Evolutionary conservation across 352 stramenopile species (phyloP).

Genomic region (Pythium brachiatum): DNA sequence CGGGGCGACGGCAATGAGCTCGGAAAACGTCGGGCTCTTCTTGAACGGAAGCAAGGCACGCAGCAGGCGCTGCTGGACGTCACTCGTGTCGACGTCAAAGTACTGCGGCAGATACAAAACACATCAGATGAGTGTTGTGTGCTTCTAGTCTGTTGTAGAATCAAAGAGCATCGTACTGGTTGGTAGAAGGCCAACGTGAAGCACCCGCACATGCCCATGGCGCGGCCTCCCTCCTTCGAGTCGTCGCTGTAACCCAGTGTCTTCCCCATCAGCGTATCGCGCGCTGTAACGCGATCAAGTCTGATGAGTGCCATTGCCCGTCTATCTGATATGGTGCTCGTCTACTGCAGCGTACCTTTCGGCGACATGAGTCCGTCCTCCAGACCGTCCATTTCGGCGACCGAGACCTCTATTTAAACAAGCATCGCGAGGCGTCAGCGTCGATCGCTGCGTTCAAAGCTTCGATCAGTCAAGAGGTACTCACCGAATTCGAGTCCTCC

Average conservation of each 20-base stretch:
- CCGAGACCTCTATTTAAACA: constrained; percentile 59
- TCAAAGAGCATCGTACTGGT: constrained; percentile 38
- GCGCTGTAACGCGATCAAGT: constrained; percentile 24
- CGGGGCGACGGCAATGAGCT: constrained; percentile 51
- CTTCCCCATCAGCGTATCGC: constrained; percentile 66
- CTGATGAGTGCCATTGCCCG: neutral
- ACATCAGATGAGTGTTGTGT: too few species aligned
- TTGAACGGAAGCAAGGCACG: constrained; percentile 81
- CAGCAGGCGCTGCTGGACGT: constrained; percentile 75
- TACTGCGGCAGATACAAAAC: constrained; percentile 37
- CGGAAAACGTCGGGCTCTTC: constrained; percentile 79
- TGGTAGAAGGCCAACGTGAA: constrained; percentile 83
- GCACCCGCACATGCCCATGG: constrained; percentile 68
- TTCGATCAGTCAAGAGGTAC: neutral
- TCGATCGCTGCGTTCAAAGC: neutral
- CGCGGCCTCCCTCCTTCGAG: constrained; percentile 27
- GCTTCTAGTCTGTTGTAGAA: neutral
- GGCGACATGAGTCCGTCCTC: constrained; percentile 75
- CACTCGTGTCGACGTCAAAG: constrained; percentile 82
- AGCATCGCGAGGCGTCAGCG: neutral
- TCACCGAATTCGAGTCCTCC: constrained; percentile 72
- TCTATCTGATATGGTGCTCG: too few species aligned
- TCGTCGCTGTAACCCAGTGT: constrained; percentile 34
- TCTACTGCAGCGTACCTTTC: constrained; percentile 37
- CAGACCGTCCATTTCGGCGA: constrained; percentile 66